Evolutionary conservation across 177 flowering plant species (phyloP), one percentile per base, ranked within the genome.

Genomic region (Vitis hybrid): DNA sequence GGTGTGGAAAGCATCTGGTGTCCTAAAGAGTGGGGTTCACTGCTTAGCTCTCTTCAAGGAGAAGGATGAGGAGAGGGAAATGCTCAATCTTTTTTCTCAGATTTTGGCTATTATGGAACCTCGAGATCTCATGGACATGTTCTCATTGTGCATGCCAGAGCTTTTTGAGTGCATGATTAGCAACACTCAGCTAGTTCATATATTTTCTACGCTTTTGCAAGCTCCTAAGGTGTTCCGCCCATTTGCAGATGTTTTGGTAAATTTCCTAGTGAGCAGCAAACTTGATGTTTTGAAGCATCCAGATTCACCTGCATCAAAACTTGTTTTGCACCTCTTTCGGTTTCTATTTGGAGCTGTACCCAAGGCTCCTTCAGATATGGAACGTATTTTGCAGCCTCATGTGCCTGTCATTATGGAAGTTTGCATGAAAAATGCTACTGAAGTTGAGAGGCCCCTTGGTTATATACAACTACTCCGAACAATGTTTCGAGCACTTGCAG

Each of bases 71-170:
- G 99, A 96, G 78, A 87, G 81, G 71, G 99, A 96, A 35, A 96
- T 91, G 94, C 83, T 94, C 58, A 79, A 81, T 57, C 85, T 81
- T 14, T 94, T 94, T 66, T 92, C 99, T 61, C 94, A 88, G 77
- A 89, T 91, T 71, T 83, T 96, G 72, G 84, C 89, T 57, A 85
- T 94, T 64, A 90, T 96, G 98, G 99, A 96, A 79, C 97, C 98
- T 64, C 94, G 97, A 18, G 97, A 96, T 85, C 90, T 96, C 2
- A 96, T 96, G 99, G 99, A 96, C 78, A 94, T 96, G 97, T 92
- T 96, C 74, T 92, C 99, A 1, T 77, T 96, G 83, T 92, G 99
- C 70, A 88, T 96, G 97, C 88, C 95, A 11, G 95, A 94, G 78
- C 94, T 96, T 71, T 96, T 96, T 78, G 97, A 96, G 69, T 87